phyloP scores from a whole-genome alignment of 139 green algal species.

The Closterium sp. region DNA sequence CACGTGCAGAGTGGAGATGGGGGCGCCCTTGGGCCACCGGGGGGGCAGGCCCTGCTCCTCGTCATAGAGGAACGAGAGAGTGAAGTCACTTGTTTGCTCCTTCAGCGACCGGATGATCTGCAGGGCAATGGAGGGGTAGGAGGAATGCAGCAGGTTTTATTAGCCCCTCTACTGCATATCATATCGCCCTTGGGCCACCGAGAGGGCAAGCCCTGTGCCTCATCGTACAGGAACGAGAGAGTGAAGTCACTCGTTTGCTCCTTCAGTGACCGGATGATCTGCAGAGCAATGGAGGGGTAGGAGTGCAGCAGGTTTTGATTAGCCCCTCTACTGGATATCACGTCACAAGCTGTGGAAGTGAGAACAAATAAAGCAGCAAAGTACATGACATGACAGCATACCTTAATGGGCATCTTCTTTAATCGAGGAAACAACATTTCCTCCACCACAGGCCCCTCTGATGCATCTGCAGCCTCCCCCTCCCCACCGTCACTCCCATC shows the following conservation, averaged over 20 bases:
- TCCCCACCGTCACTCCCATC: not conserved
- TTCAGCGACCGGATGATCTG: conserved; percentile 34
- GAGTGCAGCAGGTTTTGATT: not conserved
- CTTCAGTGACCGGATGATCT: conserved; percentile 31
- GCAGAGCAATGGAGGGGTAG: not conserved
- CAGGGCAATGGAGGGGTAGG: not conserved
- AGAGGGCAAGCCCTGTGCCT: not conserved
- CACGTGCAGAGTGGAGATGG: not conserved
- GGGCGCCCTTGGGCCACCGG: not conserved
- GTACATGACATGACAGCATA: conserved; percentile 11
- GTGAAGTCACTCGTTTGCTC: conserved; percentile 13
- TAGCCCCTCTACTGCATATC: not conserved
- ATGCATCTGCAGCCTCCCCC: not conserved
- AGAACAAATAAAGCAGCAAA: too few species aligned
- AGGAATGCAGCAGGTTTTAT: not conserved
- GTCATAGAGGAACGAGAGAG: conserved; percentile 27
- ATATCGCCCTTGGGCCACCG: not conserved
- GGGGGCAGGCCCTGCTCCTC: not conserved
- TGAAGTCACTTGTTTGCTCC: conserved; percentile 19
- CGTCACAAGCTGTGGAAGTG: too few species aligned
- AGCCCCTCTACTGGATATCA: not conserved
- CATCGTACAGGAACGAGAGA: conserved; percentile 26
- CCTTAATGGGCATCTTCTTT: conserved; percentile 47
- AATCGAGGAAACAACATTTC: conserved; percentile 35
- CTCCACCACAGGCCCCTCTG: not conserved